Evolutionary conservation across 2,329 filamentous ascomycete species (phyloP), one percentile per base, ranked within the genome.

Genomic region (Diaporthe eres): DNA sequence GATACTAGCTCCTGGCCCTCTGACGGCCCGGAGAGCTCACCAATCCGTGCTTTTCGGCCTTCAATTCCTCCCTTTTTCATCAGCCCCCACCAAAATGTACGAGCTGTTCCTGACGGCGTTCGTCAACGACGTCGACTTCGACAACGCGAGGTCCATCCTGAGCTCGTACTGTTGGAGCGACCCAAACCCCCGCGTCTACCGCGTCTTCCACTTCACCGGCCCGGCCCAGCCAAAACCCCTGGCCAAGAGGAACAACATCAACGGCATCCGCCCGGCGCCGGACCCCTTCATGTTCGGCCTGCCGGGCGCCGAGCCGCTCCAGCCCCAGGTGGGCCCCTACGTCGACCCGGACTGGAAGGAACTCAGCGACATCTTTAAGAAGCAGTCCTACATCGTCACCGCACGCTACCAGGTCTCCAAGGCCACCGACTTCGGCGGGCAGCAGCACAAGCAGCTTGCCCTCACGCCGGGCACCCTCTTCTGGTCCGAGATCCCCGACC

Each of bases 401-500:
- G 80, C 86, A n/a, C 85, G 88, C 15, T 91, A 91, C 79, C 87
- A 91, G 72, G 82, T 92, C 2, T 81, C 85, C 28, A 85, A 84
- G 67, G 85, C 89, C 42, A 81, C 82, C 5, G 86, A 90, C 76
- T 87, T 91, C 79, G 86, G 86, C 28, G 81, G 81, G 3, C 76
- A 79, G 15, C 77, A 81, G 74, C 84, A 53, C n/a, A 73, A 58
- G 19, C n/a, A 65, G 25, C 71, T 63, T 8, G 22, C 39, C 1
- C 12, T 67, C 12, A 72, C 58, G 0, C 83, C 84, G 0, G 90
- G 89, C 25, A 86, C 88, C 4, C 81, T 93, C 75, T 84, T 88
- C 60, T 93, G 90, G 90, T 88, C 85, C 8, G 91, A 92, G 78
- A 85, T 92, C 60, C 91, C 91, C 1, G 91, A 92, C 77, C 90